These are phyloP conservation scores for Phaeotremella skinneri DNA, from an alignment of 768 basidiomycete species.

Conservation along the genomic window DNA sequence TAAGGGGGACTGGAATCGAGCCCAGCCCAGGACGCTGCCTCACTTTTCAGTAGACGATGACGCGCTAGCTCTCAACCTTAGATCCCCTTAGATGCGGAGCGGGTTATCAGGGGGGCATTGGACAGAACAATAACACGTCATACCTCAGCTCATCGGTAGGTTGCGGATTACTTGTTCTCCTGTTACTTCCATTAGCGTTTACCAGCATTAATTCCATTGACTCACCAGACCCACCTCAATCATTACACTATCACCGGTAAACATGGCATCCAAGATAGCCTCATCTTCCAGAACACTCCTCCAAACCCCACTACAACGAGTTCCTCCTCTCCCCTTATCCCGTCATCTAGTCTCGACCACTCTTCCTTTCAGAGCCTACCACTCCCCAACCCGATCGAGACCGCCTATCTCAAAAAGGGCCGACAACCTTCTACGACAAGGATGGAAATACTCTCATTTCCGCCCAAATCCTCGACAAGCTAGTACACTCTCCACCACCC, in stretches of 20 bases:
- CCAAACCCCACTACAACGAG: background rate
- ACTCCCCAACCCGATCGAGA: conserved; percentile 17
- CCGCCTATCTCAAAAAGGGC: background rate
- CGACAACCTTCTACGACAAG: background rate
- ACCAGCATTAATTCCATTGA: background rate
- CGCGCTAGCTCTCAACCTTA: no score
- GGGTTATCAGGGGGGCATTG: no score
- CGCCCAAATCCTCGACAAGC: background rate
- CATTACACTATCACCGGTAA: background rate
- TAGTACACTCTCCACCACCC: conserved; percentile 4
- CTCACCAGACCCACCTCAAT: background rate
- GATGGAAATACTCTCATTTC: no score
- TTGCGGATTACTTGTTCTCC: background rate
- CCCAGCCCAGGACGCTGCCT: no score
- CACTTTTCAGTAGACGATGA: no score
- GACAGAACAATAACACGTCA: background rate
- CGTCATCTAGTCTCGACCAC: background rate
- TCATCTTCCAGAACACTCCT: background rate
- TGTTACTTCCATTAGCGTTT: background rate
- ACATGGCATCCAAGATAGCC: background rate
- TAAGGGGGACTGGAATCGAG: no score
- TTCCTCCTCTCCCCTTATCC: background rate
- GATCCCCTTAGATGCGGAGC: no score
- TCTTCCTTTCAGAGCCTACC: conserved; percentile 5
- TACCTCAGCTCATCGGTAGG: background rate